Conservation (phyloP, 345 rosid genomes). For the Conringia planisiliqua region DNA sequence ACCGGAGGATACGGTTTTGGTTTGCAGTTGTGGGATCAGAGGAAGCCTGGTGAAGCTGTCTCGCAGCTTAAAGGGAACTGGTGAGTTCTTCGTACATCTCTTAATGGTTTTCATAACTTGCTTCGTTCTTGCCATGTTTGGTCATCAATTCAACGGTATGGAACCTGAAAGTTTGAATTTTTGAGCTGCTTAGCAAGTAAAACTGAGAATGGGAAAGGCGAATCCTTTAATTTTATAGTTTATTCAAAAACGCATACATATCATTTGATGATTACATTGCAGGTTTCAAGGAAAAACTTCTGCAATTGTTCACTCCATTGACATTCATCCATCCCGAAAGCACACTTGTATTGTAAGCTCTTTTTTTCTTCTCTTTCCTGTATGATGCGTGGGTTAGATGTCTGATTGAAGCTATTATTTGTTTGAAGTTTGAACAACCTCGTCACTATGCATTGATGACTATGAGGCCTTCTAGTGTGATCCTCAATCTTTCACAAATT, state of each 20-base stretch:
- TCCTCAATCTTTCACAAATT: not conserved
- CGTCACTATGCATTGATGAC: not conserved
- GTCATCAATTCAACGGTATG: not conserved
- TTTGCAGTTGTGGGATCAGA: constrained; percentile 87
- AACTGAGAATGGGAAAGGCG: not conserved
- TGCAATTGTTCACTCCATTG: constrained; percentile 79
- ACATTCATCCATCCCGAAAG: constrained; percentile 88
- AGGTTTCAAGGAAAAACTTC: constrained; percentile 66
- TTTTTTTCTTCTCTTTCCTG: not conserved
- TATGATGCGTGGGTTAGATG: not conserved
- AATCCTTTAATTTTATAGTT: not conserved
- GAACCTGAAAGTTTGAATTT: not conserved
- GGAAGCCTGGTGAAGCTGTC: constrained; percentile 67
- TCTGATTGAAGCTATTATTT: not conserved
- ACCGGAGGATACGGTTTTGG: constrained; percentile 87
- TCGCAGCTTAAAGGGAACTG: constrained; percentile 73
- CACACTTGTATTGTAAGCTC: constrained; percentile 77
- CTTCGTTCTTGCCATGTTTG: not conserved
- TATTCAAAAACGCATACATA: not conserved
- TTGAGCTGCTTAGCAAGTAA: not conserved
- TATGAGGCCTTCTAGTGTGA: not conserved
- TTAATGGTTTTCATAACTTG: not conserved
- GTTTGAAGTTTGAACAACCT: not conserved
- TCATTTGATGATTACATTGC: constrained; percentile 25
- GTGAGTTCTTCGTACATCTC: constrained; percentile 40